These are phyloP conservation scores for Cordyceps cateniannulata DNA, from an alignment of 2,329 filamentous ascomycete genomes.

Conservation along the genomic window DNA sequence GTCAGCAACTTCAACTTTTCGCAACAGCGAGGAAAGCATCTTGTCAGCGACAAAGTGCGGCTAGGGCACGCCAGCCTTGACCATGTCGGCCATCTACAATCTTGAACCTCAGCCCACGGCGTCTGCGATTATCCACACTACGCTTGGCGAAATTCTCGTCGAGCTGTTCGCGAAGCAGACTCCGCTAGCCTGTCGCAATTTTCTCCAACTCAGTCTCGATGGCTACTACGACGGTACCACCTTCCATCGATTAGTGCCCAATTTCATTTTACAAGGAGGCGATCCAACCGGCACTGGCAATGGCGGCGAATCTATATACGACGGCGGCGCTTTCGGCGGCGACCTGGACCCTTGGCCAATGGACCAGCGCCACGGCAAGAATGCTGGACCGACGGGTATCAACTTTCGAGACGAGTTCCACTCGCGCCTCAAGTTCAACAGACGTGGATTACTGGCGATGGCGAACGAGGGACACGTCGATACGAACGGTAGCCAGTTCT, in stretches of 20 bases:
- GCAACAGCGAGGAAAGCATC: background rate
- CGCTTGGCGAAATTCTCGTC: constrained; percentile 78
- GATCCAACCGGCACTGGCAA: constrained; percentile 90
- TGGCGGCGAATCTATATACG: constrained; percentile 87
- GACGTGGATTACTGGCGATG: constrained; percentile 89
- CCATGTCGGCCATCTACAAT: constrained; percentile 87
- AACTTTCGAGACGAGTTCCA: constrained; percentile 83
- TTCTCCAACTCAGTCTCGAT: constrained; percentile 89
- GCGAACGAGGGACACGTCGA: constrained; percentile 74
- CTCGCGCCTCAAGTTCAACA: constrained; percentile 84
- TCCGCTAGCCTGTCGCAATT: constrained; percentile 87
- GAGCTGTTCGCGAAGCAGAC: constrained; percentile 95
- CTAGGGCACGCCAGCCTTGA: background rate
- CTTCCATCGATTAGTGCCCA: constrained; percentile 87
- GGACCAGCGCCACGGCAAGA: constrained; percentile 56
- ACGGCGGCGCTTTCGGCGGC: constrained; percentile 68
- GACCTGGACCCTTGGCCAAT: constrained; percentile 68
- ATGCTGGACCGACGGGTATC: constrained; percentile 52
- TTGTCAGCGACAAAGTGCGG: background rate
- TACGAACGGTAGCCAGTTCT: constrained; percentile 94
- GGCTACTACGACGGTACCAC: constrained; percentile 92
- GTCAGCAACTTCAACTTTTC: background rate
- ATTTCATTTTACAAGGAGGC: constrained; percentile 90
- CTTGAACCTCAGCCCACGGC: constrained; percentile 92
- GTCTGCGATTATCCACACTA: constrained; percentile 86